Conservation (phyloP, 805 yeast species). For the Cephaloascus fragrans region DNA sequence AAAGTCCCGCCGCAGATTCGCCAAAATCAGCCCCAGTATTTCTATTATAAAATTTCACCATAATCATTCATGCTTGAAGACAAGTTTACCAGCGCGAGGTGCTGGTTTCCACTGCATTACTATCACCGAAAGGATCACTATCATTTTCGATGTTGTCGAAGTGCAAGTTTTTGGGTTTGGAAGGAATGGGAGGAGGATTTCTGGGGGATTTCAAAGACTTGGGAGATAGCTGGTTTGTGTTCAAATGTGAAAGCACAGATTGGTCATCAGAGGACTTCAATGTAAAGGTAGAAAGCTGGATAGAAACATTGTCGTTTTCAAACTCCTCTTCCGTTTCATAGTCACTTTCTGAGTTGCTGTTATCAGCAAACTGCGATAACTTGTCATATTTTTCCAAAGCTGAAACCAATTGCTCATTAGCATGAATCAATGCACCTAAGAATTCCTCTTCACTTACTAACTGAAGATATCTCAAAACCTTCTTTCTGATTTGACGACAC, state of each 20-base stretch:
- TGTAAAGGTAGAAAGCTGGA: constrained; percentile 10
- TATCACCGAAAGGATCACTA: constrained; percentile 21
- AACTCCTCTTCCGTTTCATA: constrained; percentile 31
- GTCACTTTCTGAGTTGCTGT: constrained; percentile 22
- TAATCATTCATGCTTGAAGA: too few relatives aligned
- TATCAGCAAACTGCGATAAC: constrained; percentile 33
- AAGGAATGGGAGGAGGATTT: neutral
- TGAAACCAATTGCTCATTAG: constrained; percentile 81
- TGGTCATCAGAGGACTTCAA: constrained; percentile 4
- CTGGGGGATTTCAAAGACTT: neutral
- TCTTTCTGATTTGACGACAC: constrained; percentile 68
- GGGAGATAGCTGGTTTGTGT: neutral
- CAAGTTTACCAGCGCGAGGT: neutral
- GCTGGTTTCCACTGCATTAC: constrained; percentile 8
- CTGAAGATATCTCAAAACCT: constrained; percentile 75
- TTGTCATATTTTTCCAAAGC: constrained; percentile 65
- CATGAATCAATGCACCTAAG: constrained; percentile 77
- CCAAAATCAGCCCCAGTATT: too few relatives aligned
- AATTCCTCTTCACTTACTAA: constrained; percentile 76
- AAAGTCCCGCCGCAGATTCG: too few relatives aligned
- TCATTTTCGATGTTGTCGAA: constrained; percentile 6
- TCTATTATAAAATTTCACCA: too few relatives aligned
- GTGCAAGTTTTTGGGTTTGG: neutral
- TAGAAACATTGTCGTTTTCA: constrained; percentile 23
- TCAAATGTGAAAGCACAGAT: neutral